Base-by-base conservation (phyloP, 1,284 basidiomycete species). In the Cryptococcus deneoformans region DNA sequence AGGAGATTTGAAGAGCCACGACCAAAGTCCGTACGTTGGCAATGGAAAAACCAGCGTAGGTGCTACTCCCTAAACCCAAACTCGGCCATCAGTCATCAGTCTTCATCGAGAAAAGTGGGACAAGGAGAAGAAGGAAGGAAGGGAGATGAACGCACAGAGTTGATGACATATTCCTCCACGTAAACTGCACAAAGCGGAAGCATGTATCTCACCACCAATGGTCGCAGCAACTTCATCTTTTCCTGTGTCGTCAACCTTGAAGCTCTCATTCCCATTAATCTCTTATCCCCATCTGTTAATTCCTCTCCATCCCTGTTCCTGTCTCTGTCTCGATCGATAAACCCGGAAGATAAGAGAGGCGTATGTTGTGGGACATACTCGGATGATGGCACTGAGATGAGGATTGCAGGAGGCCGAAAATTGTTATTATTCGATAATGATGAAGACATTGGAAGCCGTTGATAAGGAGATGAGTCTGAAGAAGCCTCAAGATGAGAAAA, bases 11-110 rank as follows among this genome's bases (percentile, higher is more conserved):
- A 98, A 91, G 57, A 97, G 86, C 82, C 52, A 91, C 76, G 47
- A 93, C 67, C 68, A 87, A 80, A 70, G 86, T 79, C 43, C 76
- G 0, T n/a, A 79, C 69, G 42, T 83, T 0, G 95, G 95, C 10
- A 96, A 82, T 0, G 91, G 88, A 71, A 96, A 99, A 12, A 98
- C 77, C 10, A 99, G 81, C 0, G 92, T 97, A 0, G 95, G 94
- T 10, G 92, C 85, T 10, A 96, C 85, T 24, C 92, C 92, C 85
- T 91, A 58, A 11, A 24, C 40, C n/a, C 65, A 29, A 29, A 29
- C 5, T 29, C 29, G 29, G 29, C 29, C 29, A 29, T 29, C 29
- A 29, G 49, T 73, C 52, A 70, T 61, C 14, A 16, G 12, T n/a
- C 6, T 35, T 9, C 24, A 52, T 47, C 43, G 20, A 20, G 20